Evolutionary conservation across 257 asterid species (phyloP), one percentile per base, ranked within the genome.

Genomic region (Pogostemon cablin): DNA sequence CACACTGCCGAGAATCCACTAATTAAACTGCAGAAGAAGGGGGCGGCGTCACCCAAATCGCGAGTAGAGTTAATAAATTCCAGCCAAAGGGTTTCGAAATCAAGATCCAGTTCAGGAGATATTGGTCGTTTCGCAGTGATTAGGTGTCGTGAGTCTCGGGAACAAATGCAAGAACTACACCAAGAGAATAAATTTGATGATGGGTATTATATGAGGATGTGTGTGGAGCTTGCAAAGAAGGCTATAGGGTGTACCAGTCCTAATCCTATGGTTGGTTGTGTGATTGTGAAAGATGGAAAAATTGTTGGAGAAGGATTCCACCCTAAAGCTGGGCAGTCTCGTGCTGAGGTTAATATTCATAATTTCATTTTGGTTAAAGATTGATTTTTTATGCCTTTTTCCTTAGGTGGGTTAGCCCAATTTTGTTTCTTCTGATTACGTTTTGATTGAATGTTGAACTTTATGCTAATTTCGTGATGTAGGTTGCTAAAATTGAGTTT

Each of bases 301-400:
- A 86, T 93, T 65, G 93, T 91, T 67, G 99, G 99, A 9, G 77
- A 93, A 85, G 99, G 99, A 9, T 91, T 83, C 75, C 99, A 93
- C 71, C 99, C 99, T 0, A 91, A 89, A 83, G 98, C 96, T 81
- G 99, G 99, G 12, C 96, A 91, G 74, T 96, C 99, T 63, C 97
- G 91, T 81, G 98, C 93, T 69, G 98, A 93, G 98, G 97, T 93
- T 53, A 25, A 78, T 1, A 46, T 63, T 49, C 40, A 7, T 43
- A 10, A 12, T 3, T 6, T 39, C 5, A 60, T 61, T 20, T 75
- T 63, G 49, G 10, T 62, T 67, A 42, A 38, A 39, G 64, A 49
- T 7, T 41, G 3, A 38, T 6, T 62, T 43, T 40, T 44, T 64
- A 0, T 63, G 65, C 8, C 11, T 43, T 35, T 62, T 62, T 46